Evolutionary conservation across 768 basidiomycete species (phyloP), one percentile per base, ranked within the genome.

Genomic region (Mycena pura): DNA sequence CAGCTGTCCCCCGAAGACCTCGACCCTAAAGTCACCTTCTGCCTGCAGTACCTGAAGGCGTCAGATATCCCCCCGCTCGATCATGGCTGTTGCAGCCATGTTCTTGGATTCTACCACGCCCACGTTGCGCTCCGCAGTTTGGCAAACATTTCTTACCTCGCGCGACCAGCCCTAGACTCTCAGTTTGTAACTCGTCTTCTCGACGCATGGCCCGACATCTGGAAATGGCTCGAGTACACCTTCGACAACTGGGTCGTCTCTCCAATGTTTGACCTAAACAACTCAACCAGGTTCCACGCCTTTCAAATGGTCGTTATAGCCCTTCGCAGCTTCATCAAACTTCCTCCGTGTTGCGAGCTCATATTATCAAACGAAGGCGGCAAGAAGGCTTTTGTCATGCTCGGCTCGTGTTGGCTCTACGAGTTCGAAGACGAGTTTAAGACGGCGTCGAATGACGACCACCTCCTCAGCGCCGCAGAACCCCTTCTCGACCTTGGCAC

Each of bases 331-430:
- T 62, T 66, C 29, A 21, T 62, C 51, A 66, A 66, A n/a, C 47
- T 62, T 9, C 64, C 64, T 7, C 39, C 60, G 3, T 13, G 62
- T 3, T 62, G 60, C 48, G 64, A 66, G 19, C 36, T 38, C 2
- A 50, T 66, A 15, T 47, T 66, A 7, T 56, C 57, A 21, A 43
- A 43, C 9, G 41, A 34, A 5, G 34, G 57, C 3, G 56, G 64
- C 5, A 58, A 48, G 41, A n/a, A 25, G 17, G 27, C 32, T 15
- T 66, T 62, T 41, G 40, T 62, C 1, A 49, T 66, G 45, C 41
- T 66, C 7, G 64, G 64, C 36, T 62, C 60, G 15, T 66, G 64
- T 52, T 66, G 64, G 64, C 40, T 66, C 5, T 66, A 62, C 19
- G 64, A 66, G 38, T 32, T 45, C 15, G 60, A 62, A 36, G 56